These are phyloP conservation scores for Rhynchospora breviuscula DNA, from an alignment of 176 grass and related monocot genomes.

Conservation along the genomic window DNA sequence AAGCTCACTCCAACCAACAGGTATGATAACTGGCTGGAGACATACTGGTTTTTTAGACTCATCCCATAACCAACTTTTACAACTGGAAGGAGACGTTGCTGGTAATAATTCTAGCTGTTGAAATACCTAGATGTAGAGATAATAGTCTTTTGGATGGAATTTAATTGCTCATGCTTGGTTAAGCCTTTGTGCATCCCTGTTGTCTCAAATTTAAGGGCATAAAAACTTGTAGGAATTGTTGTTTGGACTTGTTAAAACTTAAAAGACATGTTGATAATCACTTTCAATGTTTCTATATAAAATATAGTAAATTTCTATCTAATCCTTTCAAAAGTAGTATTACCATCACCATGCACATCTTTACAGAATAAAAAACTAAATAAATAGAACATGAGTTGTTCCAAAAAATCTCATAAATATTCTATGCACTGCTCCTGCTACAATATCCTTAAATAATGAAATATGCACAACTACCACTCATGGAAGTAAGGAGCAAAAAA, in stretches of 20 bases:
- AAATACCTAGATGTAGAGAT: background rate
- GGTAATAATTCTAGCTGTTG: background rate
- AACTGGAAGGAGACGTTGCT: too few species aligned
- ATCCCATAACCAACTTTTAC: too few species aligned
- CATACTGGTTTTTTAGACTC: background rate
- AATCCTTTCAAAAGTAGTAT: background rate
- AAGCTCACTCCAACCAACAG: slow-evolving; percentile 90
- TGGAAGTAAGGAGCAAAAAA: too few species aligned
- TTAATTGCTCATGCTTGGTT: background rate
- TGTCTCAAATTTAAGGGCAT: background rate
- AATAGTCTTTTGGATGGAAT: background rate
- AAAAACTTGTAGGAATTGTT: background rate
- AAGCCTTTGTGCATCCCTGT: background rate
- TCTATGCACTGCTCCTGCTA: background rate
- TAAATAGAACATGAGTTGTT: background rate
- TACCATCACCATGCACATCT: background rate
- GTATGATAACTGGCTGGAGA: slow-evolving; percentile 1
- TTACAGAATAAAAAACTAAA: background rate
- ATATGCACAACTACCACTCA: too few species aligned
- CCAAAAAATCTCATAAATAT: background rate
- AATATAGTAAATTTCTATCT: background rate
- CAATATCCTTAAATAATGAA: background rate
- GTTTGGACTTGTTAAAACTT: background rate
- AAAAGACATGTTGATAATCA: background rate
- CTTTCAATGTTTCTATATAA: background rate